Base-by-base conservation (phyloP, 495 filamentous ascomycete species). In the Aspergillus nidulans region DNA sequence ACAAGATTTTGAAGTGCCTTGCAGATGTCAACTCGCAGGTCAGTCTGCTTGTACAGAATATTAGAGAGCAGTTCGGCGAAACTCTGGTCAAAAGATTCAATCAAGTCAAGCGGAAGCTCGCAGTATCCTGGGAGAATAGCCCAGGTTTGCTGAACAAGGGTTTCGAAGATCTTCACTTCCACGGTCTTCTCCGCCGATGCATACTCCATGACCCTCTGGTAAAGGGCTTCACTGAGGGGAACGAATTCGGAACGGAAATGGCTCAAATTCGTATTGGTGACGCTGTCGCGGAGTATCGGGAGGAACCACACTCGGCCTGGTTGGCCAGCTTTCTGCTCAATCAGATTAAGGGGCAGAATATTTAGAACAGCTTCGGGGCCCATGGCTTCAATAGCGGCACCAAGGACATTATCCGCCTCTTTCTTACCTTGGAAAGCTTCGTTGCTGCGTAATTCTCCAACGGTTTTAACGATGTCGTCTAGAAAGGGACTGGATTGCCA, bases 91-190 rank as follows among this genome's bases (percentile, higher is more conserved):
- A 97, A 90, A 12, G 85, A 77, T 62, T 85, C 77, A 8, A 67
- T 66, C 19, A 97, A 64, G 67, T 97, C 94, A 36, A 94, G 70
- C 4, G 94, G 92, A 46, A 95, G 73, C 66, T 95, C 88, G 66
- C 94, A 97, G 69, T 96, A 98, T 26, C 94, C 94, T 0, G 95
- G 91, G n/a, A 98, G 79, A 47, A 89, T 81, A 18, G 88, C 86
- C 94, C 95, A 98, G 19, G 94, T 92, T 65, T 98, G 94, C 49
- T 95, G 88, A 1, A 98, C 89, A 1, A 98, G 67, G 0, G 94
- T 97, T 70, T 98, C 94, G 70, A 92, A 97, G 55, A 98, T 95
- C 77, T 98, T 98, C 62, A 89, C 82, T 66, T 97, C 90, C 75
- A 96, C 88, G 0, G 89, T 89, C 75, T 95, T 96, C 66, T 90